phyloP scores from a whole-genome alignment of 495 filamentous ascomycete species.

The Lophium mytilinum region DNA sequence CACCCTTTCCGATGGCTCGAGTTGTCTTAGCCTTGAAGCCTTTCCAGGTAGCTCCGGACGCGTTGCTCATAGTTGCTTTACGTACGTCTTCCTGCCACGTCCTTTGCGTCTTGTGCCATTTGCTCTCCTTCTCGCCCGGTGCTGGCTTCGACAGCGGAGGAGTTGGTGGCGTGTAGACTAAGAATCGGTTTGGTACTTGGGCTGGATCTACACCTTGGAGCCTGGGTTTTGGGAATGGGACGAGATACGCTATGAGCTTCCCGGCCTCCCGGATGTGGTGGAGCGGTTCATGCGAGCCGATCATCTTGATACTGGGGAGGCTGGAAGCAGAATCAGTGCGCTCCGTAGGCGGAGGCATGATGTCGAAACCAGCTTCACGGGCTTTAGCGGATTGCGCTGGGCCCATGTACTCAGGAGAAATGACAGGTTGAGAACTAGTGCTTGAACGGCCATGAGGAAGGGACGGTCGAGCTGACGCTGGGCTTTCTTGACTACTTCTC shows the following conservation, averaged over 20 bases:
- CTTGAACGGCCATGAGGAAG: background rate
- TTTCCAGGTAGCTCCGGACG: conserved; percentile 33
- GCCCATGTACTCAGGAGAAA: background rate
- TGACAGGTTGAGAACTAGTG: background rate
- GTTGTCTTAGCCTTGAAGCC: conserved; percentile 35
- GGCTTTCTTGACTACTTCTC: background rate
- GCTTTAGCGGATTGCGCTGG: conserved; percentile 14
- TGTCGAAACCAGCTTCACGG: conserved; percentile 18
- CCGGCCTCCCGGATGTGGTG: conserved; percentile 32
- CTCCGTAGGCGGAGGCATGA: background rate
- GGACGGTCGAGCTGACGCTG: background rate
- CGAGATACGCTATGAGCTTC: conserved; percentile 34
- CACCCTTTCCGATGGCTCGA: conserved; percentile 31
- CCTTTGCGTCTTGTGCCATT: conserved; percentile 35
- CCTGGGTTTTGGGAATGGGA: conserved; percentile 36
- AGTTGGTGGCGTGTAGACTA: conserved; percentile 36
- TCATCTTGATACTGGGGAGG: conserved; percentile 3
- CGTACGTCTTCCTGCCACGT: conserved; percentile 39
- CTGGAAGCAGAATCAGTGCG: conserved; percentile 2
- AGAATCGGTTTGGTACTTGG: conserved; percentile 32
- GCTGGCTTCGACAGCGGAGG: conserved; percentile 32
- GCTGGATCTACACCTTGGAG: conserved; percentile 23
- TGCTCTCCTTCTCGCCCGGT: conserved; percentile 35
- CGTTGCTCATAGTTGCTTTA: conserved; percentile 31
- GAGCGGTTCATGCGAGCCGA: conserved; percentile 6